phyloP scores from a whole-genome alignment of 2,329 filamentous ascomycete species.

The Byssochlamys sp. region DNA sequence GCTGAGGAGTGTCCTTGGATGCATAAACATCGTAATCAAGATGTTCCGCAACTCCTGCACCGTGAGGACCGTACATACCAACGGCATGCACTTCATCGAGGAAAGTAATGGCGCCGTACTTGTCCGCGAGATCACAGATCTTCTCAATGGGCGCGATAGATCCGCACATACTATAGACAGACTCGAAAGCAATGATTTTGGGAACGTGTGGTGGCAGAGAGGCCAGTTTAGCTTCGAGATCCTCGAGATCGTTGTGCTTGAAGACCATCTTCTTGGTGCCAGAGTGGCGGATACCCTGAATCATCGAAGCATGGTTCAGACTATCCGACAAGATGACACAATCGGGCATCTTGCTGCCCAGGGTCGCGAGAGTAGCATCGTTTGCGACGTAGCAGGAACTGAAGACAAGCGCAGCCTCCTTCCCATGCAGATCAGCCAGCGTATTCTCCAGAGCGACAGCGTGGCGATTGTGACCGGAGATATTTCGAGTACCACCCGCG shows the following conservation, averaged over 20 bases:
- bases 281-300: slow-evolving; percentile 95
- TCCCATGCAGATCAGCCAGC: slow-evolving; percentile 77
- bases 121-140: slow-evolving; percentile 92
- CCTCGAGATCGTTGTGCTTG: slow-evolving; percentile 92
- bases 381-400: slow-evolving; percentile 98
- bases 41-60: slow-evolving; percentile 93
- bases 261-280: slow-evolving; percentile 96
- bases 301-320: slow-evolving; percentile 97
- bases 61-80: slow-evolving; percentile 95
- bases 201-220: slow-evolving; percentile 74
- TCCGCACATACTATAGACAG: slow-evolving; percentile 98
- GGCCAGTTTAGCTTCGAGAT: slow-evolving; percentile 85
- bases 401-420: slow-evolving; percentile 87
- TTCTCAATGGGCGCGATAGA: slow-evolving; percentile 90
- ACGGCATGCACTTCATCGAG: slow-evolving; percentile 97
- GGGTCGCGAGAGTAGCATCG: slow-evolving; percentile 86
- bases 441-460: slow-evolving; percentile 74
- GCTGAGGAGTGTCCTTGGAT: slow-evolving; percentile 52
- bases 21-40: slow-evolving; percentile 84
- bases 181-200: slow-evolving; percentile 98
- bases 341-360: slow-evolving; percentile 92
- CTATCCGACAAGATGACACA: slow-evolving; percentile 97
- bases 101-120: slow-evolving; percentile 95
- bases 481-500: slow-evolving; percentile 90
- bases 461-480: slow-evolving; percentile 94